Percentiles rank a stretch among this genome's conserved stretches.
phyloP scores from a whole-genome alignment of 768 basidiomycete genomes.

The Amanita polypyramis region DNA sequence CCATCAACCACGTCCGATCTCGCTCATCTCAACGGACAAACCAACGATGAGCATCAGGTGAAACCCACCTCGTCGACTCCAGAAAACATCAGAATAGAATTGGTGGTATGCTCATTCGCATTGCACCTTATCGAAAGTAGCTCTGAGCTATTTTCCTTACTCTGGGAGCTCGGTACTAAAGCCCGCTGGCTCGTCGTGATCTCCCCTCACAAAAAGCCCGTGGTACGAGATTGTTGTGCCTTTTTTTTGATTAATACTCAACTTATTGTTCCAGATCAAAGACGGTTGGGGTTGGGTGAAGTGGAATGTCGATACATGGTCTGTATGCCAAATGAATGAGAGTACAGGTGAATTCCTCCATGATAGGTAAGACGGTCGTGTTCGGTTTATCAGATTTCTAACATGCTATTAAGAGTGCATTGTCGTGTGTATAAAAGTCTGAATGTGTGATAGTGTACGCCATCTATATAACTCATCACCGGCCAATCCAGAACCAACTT shows the following conservation, averaged over 20 bases:
- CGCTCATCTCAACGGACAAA: background rate
- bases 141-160: slow-evolving; percentile 52
- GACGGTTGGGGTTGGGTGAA: slow-evolving; percentile 58
- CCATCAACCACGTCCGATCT: slow-evolving; percentile 22
- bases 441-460: slow-evolving; percentile 16
- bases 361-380: slow-evolving; percentile 29
- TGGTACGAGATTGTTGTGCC: slow-evolving; percentile 26
- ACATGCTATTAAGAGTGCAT: slow-evolving; percentile 29
- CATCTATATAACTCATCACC: slow-evolving; percentile 12
- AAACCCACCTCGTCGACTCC: background rate
- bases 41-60: slow-evolving; percentile 1
- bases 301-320: slow-evolving; percentile 46
- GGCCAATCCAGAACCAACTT: slow-evolving; percentile 20
- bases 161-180: slow-evolving; percentile 55
- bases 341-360: slow-evolving; percentile 33
- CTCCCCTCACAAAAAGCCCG: slow-evolving; percentile 71
- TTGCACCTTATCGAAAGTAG: slow-evolving; percentile 55
- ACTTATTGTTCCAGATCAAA: slow-evolving; percentile 35
- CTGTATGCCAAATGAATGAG: slow-evolving; percentile 27
- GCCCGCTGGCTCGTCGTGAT: slow-evolving; percentile 56
- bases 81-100: slow-evolving; percentile 28
- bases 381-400: background rate
- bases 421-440: slow-evolving; percentile 42
- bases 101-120: slow-evolving; percentile 67
- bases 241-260: background rate